Percentiles rank a stretch among this genome's conserved stretches.
Evolutionary conservation across 2,329 filamentous ascomycete genomes (phyloP).

Genomic region (Colletotrichum liaoningense): DNA sequence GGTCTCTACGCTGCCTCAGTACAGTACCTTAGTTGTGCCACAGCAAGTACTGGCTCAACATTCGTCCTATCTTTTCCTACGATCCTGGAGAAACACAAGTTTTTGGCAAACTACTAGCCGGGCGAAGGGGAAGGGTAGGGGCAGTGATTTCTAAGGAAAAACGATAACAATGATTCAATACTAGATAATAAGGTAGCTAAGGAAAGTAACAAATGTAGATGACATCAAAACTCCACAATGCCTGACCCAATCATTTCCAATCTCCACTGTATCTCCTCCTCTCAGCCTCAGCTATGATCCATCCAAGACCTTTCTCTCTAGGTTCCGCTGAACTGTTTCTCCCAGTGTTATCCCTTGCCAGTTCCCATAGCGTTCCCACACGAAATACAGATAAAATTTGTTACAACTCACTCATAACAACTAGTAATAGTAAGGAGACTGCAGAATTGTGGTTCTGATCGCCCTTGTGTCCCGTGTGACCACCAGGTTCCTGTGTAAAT

Average conservation of each 20-base stretch:
- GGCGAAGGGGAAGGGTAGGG: no score
- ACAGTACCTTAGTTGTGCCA: no score
- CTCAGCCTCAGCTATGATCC: background rate
- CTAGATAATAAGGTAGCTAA: background rate
- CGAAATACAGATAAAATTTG: background rate
- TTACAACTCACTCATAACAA: conserved; percentile 8
- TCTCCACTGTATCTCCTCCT: background rate
- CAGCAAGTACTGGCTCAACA: no score
- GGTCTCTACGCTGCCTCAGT: no score
- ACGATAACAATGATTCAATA: background rate
- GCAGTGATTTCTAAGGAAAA: conserved; percentile 1
- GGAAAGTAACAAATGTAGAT: background rate
- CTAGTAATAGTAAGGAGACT: conserved; percentile 20
- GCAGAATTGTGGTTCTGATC: conserved; percentile 34
- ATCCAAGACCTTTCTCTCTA: background rate
- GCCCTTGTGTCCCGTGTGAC: conserved; percentile 33
- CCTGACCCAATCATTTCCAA: conserved; percentile 4
- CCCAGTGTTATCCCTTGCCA: background rate
- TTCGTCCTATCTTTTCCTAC: no score
- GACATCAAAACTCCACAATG: conserved; percentile 34
- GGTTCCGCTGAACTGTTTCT: background rate
- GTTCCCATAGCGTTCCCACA: background rate
- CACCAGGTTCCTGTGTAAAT: background rate
- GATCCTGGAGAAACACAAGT: no score
- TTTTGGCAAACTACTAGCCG: no score